Evolutionary conservation across 2,329 filamentous ascomycete genomes (phyloP), one percentile per base, ranked within the genome.

Genomic region (Fusarium albidum): DNA sequence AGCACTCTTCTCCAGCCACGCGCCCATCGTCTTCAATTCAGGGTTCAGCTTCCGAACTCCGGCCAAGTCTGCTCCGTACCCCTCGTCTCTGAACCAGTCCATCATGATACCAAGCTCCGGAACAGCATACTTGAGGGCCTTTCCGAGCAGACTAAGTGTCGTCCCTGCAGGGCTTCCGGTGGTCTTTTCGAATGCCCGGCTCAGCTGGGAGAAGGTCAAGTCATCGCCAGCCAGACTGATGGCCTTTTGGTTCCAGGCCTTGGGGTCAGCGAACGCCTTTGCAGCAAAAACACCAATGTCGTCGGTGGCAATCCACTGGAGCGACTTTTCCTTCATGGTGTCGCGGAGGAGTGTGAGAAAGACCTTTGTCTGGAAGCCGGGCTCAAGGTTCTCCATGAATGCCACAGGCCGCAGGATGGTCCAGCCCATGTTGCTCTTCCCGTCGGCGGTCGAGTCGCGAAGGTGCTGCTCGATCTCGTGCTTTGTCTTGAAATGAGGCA

Each of bases 331-430:
- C 26, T 63, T 58, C 10, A 76, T 35, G 12, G 59, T 58, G 21
- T 71, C 63, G 32, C 63, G 59, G 63, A 70, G 72, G 45, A 63
- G 59, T 0, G 70, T 71, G 2, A 63, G 38, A 27, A 76, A 71
- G 12, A 74, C 38, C 13, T 69, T 71, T 5, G 63, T 67, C 11
- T 61, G 8, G 48, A 75, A 72, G 4, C 66, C 67, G 1, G 61
- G 62, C 3, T 63, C 59, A 7, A 75, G 62, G 46, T 75, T 75
- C 4, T 77, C 74, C 72, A 76, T 75, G 58, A 78, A 77, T 0
- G 69, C 72, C 0, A 73, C 71, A 1, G 75, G 75, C 8, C 75
- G 67, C 2, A 77, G 56, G n/a, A 77, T 70, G 0, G 71, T 72
- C 71, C 73, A 76, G 3, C 52, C 45, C 72, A 75, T 75, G 1